Evolutionary conservation across 441 rosid species (phyloP).

Genomic region (Pelargonium myrrhifolium): DNA sequence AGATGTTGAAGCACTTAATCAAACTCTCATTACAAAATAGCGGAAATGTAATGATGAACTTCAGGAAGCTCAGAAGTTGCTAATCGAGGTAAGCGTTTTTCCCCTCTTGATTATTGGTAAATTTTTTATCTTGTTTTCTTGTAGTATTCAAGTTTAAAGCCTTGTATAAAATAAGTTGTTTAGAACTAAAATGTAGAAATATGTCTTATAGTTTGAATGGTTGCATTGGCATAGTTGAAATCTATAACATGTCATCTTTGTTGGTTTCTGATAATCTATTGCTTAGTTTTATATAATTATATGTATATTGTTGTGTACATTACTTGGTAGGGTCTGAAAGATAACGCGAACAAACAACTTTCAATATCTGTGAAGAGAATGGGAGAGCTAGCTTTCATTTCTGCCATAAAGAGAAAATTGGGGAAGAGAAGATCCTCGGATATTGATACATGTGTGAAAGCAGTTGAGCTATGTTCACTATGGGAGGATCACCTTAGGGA

Average conservation of each 20-base stretch:
- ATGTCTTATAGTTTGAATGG: too few relatives aligned
- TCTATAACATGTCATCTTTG: too few relatives aligned
- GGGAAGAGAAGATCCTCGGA: background rate
- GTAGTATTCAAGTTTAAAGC: too few relatives aligned
- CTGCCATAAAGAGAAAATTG: constrained; percentile 32
- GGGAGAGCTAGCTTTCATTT: constrained; percentile 46
- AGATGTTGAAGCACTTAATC: constrained; percentile 58
- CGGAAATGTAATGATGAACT: constrained; percentile 78
- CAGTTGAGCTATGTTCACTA: constrained; percentile 30
- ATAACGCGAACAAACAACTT: background rate
- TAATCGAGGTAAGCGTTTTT: too few relatives aligned
- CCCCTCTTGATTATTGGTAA: too few relatives aligned
- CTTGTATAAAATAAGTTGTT: too few relatives aligned
- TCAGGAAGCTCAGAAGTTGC: constrained; percentile 70
- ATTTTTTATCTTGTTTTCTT: too few relatives aligned
- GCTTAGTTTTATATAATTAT: too few relatives aligned
- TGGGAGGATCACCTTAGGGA: constrained; percentile 43
- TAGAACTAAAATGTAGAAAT: too few relatives aligned
- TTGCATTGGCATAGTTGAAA: too few relatives aligned
- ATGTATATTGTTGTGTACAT: too few relatives aligned
- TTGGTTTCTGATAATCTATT: too few relatives aligned
- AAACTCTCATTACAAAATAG: constrained; percentile 66
- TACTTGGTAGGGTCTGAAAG: background rate
- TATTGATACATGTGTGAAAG: constrained; percentile 27
- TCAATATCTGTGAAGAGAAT: constrained; percentile 27